Percentiles rank a stretch among this genome's conserved stretches.
These are phyloP conservation scores for Mycena vitilis DNA, from an alignment of 768 basidiomycete genomes.

Conservation along the genomic window DNA sequence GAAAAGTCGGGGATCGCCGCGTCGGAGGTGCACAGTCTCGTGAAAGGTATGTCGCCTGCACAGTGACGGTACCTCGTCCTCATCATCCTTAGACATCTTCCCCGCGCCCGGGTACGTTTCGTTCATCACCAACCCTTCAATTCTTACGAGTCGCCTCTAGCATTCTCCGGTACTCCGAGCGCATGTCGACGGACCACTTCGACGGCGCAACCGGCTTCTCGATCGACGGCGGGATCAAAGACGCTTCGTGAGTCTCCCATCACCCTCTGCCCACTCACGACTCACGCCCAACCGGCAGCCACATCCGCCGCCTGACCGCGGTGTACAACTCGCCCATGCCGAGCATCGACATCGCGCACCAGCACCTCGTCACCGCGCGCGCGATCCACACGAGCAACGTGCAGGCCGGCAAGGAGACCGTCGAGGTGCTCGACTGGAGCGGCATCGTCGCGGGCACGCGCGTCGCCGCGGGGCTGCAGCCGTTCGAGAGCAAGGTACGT, in stretches of 20 bases:
- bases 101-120: slow-evolving; percentile 68
- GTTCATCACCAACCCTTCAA: background rate
- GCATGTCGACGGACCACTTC: slow-evolving; percentile 81
- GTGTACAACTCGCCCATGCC: slow-evolving; percentile 80
- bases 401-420: slow-evolving; percentile 57
- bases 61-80: slow-evolving; percentile 2
- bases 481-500: slow-evolving; percentile 48
- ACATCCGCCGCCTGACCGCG: slow-evolving; percentile 76
- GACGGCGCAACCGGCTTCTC: slow-evolving; percentile 81
- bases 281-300: slow-evolving; percentile 51
- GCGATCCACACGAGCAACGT: slow-evolving; percentile 68
- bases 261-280: background rate
- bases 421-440: slow-evolving; percentile 84
- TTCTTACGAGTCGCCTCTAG: slow-evolving; percentile 44
- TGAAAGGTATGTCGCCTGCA: slow-evolving; percentile 62
- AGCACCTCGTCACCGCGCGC: slow-evolving; percentile 82
- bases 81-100: slow-evolving; percentile 62
- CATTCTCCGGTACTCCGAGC: slow-evolving; percentile 67
- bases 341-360: slow-evolving; percentile 75
- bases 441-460: slow-evolving; percentile 82
- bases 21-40: slow-evolving; percentile 62
- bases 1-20: slow-evolving; percentile 86
- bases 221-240: slow-evolving; percentile 90
- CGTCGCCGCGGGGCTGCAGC: slow-evolving; percentile 75
- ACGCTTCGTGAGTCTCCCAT: slow-evolving; percentile 64